Percentiles rank a stretch among this genome's conserved stretches.
Conservation (phyloP, 495 filamentous ascomycete species). For the Daldinia loculata region DNA sequence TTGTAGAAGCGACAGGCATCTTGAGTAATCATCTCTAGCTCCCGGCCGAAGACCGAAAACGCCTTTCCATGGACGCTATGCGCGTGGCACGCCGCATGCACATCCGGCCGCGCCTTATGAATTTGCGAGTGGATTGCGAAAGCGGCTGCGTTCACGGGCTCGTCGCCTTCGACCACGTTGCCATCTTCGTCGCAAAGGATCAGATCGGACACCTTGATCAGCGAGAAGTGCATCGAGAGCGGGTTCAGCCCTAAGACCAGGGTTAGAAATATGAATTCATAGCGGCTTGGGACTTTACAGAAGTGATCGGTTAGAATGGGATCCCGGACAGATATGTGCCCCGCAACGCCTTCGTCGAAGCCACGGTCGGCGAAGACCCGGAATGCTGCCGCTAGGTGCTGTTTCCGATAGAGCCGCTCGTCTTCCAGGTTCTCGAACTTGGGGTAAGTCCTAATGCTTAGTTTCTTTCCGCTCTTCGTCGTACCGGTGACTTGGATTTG, state of each 20-base stretch:
- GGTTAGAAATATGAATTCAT: background rate
- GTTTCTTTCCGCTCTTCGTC: constrained; percentile 50
- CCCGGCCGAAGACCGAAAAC: constrained; percentile 57
- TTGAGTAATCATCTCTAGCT: constrained; percentile 60
- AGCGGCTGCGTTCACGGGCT: constrained; percentile 67
- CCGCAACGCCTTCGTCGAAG: constrained; percentile 75
- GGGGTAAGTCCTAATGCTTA: constrained; percentile 65
- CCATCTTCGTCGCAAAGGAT: constrained; percentile 64
- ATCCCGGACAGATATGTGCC: constrained; percentile 61
- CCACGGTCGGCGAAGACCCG: constrained; percentile 74
- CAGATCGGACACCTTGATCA: constrained; percentile 60
- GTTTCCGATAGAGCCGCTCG: constrained; percentile 73
- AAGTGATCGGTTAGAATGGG: constrained; percentile 60
- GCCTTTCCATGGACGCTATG: constrained; percentile 61
- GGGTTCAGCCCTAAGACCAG: constrained; percentile 55
- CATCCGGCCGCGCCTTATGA: constrained; percentile 60
- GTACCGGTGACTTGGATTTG: constrained; percentile 48
- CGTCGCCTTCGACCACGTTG: constrained; percentile 57
- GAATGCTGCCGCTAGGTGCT: constrained; percentile 77
- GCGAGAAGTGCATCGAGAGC: constrained; percentile 65
- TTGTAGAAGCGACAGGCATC: constrained; percentile 65
- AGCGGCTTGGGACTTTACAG: constrained; percentile 39
- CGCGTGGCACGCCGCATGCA: constrained; percentile 61
- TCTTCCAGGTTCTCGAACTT: constrained; percentile 66
- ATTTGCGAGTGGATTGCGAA: constrained; percentile 66